Evolutionary conservation across 2,329 filamentous ascomycete genomes (phyloP), one percentile per base, ranked within the genome.

Genomic region (Ceratocystis diversiconidia): DNA sequence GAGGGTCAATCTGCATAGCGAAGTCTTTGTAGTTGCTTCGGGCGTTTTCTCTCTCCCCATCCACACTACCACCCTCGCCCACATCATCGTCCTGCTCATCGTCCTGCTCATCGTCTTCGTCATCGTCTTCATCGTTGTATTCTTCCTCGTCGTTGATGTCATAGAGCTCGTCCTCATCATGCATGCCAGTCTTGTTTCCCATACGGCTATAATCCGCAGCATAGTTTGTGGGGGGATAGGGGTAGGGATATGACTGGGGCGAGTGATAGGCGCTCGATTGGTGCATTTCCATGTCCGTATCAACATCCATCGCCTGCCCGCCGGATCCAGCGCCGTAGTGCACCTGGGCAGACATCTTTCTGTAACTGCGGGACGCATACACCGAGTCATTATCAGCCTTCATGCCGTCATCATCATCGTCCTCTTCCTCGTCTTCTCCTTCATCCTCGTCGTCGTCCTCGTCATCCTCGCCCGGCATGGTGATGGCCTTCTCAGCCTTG

Each of bases 81-180:
- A 69, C 67, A 7, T 67, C 68, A 1, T 69, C 67, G 3, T 60
- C 64, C 12, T 70, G 72, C 1, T 69, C 72, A 10, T 72, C 71
- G 0, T 71, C 71, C 0, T 67, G 66, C 8, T 71, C 71, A 5
- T 70, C 68, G 7, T 67, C 67, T 8, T 71, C 71, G 6, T 70
- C 68, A 7, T 66, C 67, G 4, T 71, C 70, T n/a, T 70, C 71
- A 10, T 73, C 73, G 5, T 73, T 72, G 3, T 69, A 67, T 6
- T 70, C 68, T 8, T 70, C 71, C 2, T 70, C 70, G 0, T 69
- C 71, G 15, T 69, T 69, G 4, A 71, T 71, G 1, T 69, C 69
- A 44, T 71, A 57, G 44, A 52, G 22, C 32, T 63, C 64, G 36
- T 65, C 50, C 12, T 60, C 61, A 25, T 30, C 25, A 7, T 17